phyloP scores from a whole-genome alignment of 2,329 filamentous ascomycete genomes.

The Emmonsia crescens region DNA sequence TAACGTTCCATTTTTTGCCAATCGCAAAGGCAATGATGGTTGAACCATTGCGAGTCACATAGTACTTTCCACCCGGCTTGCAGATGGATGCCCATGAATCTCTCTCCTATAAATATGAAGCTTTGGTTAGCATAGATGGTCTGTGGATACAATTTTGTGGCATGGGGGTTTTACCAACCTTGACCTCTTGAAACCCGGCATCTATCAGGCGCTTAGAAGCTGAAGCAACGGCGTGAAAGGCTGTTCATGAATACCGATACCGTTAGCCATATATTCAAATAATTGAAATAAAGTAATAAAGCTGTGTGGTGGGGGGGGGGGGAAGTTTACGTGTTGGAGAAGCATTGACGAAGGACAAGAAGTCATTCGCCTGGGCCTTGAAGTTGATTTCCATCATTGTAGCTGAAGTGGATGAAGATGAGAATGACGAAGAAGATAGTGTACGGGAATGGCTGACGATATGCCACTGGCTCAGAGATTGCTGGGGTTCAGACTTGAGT shows the following conservation, averaged over 20 bases:
- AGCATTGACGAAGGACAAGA: slow-evolving; percentile 85
- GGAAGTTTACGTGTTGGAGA: slow-evolving; percentile 70
- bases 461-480: not conserved
- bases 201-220: slow-evolving; percentile 64
- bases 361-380: slow-evolving; percentile 54
- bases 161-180: slow-evolving; percentile 32
- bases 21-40: slow-evolving; percentile 78
- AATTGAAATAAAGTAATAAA: not conserved
- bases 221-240: slow-evolving; percentile 85
- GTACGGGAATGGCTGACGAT: not conserved
- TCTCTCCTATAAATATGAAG: slow-evolving; percentile 9
- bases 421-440: not conserved
- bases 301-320: not conserved
- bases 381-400: slow-evolving; percentile 21
- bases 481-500: not conserved
- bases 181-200: slow-evolving; percentile 79
- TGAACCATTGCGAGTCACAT: slow-evolving; percentile 72
- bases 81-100: slow-evolving; percentile 66
- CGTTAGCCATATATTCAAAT: not conserved
- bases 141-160: not conserved
- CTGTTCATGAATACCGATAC: slow-evolving; percentile 36
- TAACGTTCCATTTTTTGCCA: slow-evolving; percentile 16
- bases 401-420: slow-evolving; percentile 6
- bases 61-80: slow-evolving; percentile 77
- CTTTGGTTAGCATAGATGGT: not conserved